Evolutionary conservation across 2,329 filamentous ascomycete genomes (phyloP).

Genomic region (Westerdykella sp.): DNA sequence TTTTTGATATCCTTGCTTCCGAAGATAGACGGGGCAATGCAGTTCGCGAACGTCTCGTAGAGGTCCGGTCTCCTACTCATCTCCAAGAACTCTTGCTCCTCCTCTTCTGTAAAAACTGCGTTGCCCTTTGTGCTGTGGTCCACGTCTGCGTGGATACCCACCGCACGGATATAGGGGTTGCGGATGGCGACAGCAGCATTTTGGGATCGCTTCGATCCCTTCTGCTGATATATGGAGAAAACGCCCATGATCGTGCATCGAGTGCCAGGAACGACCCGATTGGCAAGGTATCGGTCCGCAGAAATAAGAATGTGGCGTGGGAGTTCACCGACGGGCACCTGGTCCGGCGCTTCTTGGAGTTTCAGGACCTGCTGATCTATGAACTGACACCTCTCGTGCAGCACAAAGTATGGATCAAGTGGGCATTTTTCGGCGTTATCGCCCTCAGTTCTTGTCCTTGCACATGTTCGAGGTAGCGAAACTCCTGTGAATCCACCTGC

Average conservation of each 20-base stretch:
- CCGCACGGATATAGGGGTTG: conserved; percentile 87
- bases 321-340: conserved; percentile 93
- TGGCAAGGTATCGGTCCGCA: conserved; percentile 92
- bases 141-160: conserved; percentile 84
- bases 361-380: conserved; percentile 98
- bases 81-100: conserved; percentile 93
- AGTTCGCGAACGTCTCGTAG: conserved; percentile 84
- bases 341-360: conserved; percentile 92
- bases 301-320: conserved; percentile 92
- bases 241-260: conserved; percentile 94
- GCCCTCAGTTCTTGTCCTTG: conserved; percentile 55
- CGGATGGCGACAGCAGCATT: conserved; percentile 86
- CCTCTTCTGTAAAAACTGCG: conserved; percentile 82
- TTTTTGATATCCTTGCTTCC: conserved; percentile 97
- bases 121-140: conserved; percentile 84
- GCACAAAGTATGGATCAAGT: conserved; percentile 89
- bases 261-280: conserved; percentile 90
- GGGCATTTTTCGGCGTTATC: conserved; percentile 73
- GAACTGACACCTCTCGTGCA: conserved; percentile 89
- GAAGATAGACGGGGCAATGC: conserved; percentile 96
- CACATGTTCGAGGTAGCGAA: conserved; percentile 74
- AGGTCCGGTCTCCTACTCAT: conserved; percentile 85
- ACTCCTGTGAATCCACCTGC: conserved; percentile 83
- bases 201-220: conserved; percentile 69
- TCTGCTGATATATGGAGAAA: conserved; percentile 95